A percentile compares a stretch with the other conserved stretches of the same genome.
These are phyloP conservation scores for Boletus rubroflammeus DNA, from an alignment of 768 basidiomycete species.

Conservation along the genomic window DNA sequence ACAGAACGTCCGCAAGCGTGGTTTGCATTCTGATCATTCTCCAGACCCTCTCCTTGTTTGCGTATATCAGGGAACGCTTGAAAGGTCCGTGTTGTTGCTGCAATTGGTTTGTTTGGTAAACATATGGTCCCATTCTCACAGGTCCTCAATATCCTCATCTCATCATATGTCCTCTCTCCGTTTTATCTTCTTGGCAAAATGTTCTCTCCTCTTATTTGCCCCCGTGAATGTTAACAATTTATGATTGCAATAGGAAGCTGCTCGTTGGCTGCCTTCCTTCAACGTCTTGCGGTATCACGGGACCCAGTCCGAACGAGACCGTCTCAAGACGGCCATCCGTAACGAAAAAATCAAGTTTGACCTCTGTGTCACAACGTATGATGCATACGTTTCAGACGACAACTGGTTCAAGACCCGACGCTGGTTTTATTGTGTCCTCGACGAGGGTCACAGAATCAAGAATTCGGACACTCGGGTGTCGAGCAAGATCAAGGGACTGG, in stretches of 20 bases:
- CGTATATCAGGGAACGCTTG: constrained; percentile 57
- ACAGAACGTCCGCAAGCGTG: not conserved
- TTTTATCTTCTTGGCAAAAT: constrained; percentile 55
- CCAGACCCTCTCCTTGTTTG: constrained; percentile 60
- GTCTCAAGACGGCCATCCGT: constrained; percentile 46
- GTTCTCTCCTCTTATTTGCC: constrained; percentile 28
- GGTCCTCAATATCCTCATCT: constrained; percentile 58
- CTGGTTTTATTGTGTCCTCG: constrained; percentile 59
- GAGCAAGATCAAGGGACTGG: constrained; percentile 51
- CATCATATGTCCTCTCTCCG: constrained; percentile 70
- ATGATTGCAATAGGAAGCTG: constrained; percentile 40
- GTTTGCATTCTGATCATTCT: constrained; percentile 1
- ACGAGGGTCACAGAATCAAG: constrained; percentile 73
- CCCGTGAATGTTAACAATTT: not conserved
- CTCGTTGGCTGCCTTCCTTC: constrained; percentile 52
- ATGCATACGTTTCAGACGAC: constrained; percentile 54
- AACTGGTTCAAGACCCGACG: constrained; percentile 56
- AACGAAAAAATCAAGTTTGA: constrained; percentile 35
- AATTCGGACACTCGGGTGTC: constrained; percentile 56
- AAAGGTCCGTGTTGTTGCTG: constrained; percentile 31
- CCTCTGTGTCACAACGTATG: constrained; percentile 69
- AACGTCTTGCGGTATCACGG: constrained; percentile 62
- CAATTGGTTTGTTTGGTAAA: not conserved
- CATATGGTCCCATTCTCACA: constrained; percentile 9
- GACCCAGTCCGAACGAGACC: constrained; percentile 46